These are phyloP conservation scores for Conidiobolus coronatus DNA, from an alignment of 371 early-diverging fungal genomes.

Conservation along the genomic window DNA sequence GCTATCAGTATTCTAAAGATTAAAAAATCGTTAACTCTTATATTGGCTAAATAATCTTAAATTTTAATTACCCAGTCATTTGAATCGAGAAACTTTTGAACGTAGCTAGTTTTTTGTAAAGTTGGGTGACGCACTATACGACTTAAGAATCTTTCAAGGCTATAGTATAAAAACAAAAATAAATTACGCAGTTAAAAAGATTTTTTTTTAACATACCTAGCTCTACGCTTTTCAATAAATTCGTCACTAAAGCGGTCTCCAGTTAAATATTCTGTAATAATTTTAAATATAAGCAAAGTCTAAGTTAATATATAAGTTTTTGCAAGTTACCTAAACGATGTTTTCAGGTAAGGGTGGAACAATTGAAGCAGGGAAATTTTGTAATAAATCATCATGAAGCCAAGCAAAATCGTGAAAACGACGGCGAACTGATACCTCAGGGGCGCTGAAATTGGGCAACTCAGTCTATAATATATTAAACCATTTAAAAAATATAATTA, in stretches of 20 bases:
- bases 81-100: constrained; percentile 60
- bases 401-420: constrained; percentile 85
- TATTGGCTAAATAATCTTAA: too few species aligned
- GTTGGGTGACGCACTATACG: constrained; percentile 77
- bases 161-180: constrained; percentile 6
- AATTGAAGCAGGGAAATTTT: constrained; percentile 55
- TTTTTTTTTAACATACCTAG: constrained; percentile 18
- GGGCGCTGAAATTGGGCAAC: constrained; percentile 19
- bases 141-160: constrained; percentile 52
- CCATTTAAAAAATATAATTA: constrained; percentile 2
- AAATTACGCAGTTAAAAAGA: background rate
- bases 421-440: constrained; percentile 36
- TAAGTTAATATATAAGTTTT: background rate
- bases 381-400: constrained; percentile 47
- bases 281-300: background rate
- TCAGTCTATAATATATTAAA: constrained; percentile 18
- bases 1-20: constrained; percentile 4
- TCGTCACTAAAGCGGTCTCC: constrained; percentile 76
- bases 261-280: constrained; percentile 61
- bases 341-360: constrained; percentile 77
- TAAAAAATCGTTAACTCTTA: constrained; percentile 7
- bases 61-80: constrained; percentile 33
- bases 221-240: constrained; percentile 64
- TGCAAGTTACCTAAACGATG: constrained; percentile 45
- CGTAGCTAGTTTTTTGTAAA: constrained; percentile 33